Evolutionary conservation across 768 basidiomycete species (phyloP).

Genomic region (Mycena vulgaris): DNA sequence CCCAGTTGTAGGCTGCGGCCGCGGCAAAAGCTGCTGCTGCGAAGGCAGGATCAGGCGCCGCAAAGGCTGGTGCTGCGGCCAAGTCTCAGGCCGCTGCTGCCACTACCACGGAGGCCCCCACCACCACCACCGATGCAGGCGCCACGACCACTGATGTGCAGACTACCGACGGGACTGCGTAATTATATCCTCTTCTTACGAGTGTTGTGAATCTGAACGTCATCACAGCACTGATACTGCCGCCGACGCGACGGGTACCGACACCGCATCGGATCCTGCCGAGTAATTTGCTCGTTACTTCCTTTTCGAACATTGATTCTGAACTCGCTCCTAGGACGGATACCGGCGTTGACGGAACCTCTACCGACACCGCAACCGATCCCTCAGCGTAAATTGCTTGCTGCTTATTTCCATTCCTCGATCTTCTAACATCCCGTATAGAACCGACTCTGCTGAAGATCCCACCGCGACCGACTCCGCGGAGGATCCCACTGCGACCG

Average conservation of each 20-base stretch:
- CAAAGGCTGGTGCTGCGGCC: slow-evolving; percentile 28
- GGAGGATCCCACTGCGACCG: background rate
- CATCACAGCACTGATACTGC: slow-evolving; percentile 10
- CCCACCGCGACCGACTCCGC: background rate
- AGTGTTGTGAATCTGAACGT: background rate
- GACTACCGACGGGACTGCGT: background rate
- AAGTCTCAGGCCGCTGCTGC: slow-evolving; percentile 18
- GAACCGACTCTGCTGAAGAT: background rate
- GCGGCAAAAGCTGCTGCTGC: slow-evolving; percentile 13
- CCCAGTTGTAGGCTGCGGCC: slow-evolving; percentile 8
- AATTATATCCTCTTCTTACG: background rate
- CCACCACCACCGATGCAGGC: background rate
- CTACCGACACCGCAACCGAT: slow-evolving; percentile 6
- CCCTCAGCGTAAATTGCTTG: slow-evolving; percentile 6
- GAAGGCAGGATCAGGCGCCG: slow-evolving; percentile 22
- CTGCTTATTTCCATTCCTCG: background rate
- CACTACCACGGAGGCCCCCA: slow-evolving; percentile 3
- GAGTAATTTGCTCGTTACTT: background rate
- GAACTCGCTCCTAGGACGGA: background rate
- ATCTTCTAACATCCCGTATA: background rate
- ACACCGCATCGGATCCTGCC: background rate
- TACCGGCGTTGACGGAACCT: background rate
- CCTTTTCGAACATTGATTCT: background rate
- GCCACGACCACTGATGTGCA: background rate
- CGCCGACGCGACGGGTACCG: slow-evolving; percentile 5